phyloP scores from a whole-genome alignment of 73 alveolate genomes.

The Stentor coeruleus region DNA sequence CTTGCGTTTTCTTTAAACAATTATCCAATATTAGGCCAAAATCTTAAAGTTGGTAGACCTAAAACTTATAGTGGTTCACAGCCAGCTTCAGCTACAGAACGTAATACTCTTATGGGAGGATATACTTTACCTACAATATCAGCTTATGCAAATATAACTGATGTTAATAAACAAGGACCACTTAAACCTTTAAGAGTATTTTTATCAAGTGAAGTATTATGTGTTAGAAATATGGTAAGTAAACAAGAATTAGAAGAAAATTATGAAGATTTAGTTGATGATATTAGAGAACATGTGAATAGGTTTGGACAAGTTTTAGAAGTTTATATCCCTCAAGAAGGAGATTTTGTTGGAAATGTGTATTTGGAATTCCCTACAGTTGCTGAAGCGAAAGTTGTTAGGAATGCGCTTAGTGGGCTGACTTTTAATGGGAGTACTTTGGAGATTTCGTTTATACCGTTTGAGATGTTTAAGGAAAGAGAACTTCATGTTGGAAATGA shows the following conservation, averaged over 20 bases:
- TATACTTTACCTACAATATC: constrained; percentile 22
- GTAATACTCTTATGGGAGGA: constrained; percentile 17
- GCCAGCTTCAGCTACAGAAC: constrained; percentile 29
- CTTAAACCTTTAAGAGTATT: not conserved
- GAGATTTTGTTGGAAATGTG: constrained; percentile 23
- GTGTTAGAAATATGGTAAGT: constrained; percentile 15
- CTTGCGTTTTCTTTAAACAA: constrained; percentile 34
- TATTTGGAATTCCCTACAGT: constrained; percentile 21
- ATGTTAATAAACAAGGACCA: constrained; percentile 22
- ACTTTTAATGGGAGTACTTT: constrained; percentile 5
- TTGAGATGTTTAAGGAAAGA: constrained; percentile 8
- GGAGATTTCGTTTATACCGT: not conserved
- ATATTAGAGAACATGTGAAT: constrained; percentile 34
- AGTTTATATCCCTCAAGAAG: constrained; percentile 27
- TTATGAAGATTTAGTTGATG: constrained; percentile 32
- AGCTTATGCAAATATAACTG: constrained; percentile 21
- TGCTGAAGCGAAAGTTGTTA: constrained; percentile 17
- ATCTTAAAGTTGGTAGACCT: constrained; percentile 42
- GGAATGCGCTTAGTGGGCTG: not conserved
- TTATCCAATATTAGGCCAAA: constrained; percentile 9
- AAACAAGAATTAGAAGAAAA: constrained; percentile 29
- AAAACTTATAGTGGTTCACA: constrained; percentile 23
- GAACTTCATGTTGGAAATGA: not conserved
- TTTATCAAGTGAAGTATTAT: constrained; percentile 22
- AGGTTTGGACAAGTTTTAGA: constrained; percentile 26